Conservation (phyloP, 2,329 filamentous ascomycete genomes). For the Hawksworthiomyces lignivorus region DNA sequence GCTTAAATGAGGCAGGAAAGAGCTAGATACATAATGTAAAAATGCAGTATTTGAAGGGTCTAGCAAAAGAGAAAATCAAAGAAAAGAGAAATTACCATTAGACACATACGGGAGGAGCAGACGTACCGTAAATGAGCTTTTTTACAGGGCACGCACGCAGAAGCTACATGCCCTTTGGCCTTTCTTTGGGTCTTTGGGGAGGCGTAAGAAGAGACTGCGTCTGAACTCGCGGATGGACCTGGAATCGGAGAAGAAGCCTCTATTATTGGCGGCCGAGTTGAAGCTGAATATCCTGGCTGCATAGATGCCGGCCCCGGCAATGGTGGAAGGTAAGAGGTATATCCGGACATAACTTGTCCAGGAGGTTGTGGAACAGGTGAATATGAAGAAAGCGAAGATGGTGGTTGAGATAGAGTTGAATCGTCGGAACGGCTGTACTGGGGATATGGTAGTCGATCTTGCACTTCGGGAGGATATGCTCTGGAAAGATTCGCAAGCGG, state of each 20-base stretch:
- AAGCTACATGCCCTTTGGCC: conserved; percentile 75
- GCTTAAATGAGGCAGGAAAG: conserved; percentile 7
- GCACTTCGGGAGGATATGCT: conserved; percentile 29
- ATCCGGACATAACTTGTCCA: conserved; percentile 23
- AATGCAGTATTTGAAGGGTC: neutral
- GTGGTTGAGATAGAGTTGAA: conserved; percentile 21
- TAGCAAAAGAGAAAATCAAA: neutral
- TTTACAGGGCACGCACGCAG: conserved; percentile 80
- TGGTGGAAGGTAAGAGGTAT: conserved; percentile 20
- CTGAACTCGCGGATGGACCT: conserved; percentile 5
- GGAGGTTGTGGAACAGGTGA: conserved; percentile 19
- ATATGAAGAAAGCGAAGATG: conserved; percentile 19
- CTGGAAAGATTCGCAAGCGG: conserved; percentile 15
- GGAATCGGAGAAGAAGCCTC: conserved; percentile 29
- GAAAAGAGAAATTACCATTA: neutral
- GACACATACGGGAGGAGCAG: neutral
- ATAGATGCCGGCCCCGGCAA: conserved; percentile 13
- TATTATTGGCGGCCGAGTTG: neutral
- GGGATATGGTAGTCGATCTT: conserved; percentile 31
- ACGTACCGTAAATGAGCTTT: conserved; percentile 66
- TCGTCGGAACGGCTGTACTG: conserved; percentile 30
- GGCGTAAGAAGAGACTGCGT: conserved; percentile 33
- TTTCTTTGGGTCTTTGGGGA: conserved; percentile 58
- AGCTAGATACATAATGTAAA: too few relatives aligned
- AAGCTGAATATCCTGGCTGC: conserved; percentile 1